Base-by-base conservation (phyloP, 495 filamentous ascomycete genomes). In the Penicillium robsamsonii region DNA sequence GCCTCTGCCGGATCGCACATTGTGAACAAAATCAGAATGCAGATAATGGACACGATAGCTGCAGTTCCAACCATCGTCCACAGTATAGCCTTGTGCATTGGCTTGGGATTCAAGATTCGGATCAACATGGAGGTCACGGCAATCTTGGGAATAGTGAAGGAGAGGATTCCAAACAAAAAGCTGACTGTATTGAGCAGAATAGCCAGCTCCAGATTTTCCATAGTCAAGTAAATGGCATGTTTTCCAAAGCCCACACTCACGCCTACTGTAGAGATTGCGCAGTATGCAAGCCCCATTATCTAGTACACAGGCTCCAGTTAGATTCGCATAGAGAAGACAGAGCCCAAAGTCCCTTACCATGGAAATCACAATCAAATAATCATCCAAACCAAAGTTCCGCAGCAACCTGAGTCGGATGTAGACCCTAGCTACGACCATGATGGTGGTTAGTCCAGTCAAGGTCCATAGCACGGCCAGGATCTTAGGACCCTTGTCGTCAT, bases 341-440 rank as follows among this genome's bases (percentile, higher is more conserved):
- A 27, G 8, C 15, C n/a, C 2, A 5, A 13, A 15, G 5, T 13
- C 0, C 6, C 58, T 51, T 58, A 79, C 77, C 62, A 78, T 67
- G 41, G 79, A 69, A 2, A 67, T 24, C 1, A 70, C 61, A 64
- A 82, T 79, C 37, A 79, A 70, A 44, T 74, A 79, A 60, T 85
- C 81, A 68, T 84, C 81, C 24, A 61, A 47, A 3, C 80, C 80
- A 5, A 80, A 44, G 38, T 70, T 78, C 18, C 70, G 72, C 25
- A 79, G 56, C 51, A 83, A 4, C 35, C 17, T 67, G 20, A 65
- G 35, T 9, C 80, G 77, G 42, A 81, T 80, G 41, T 70, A 82
- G 25, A 82, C 66, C 44, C 81, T 71, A 22, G 72, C 60, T 0
- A 65, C 61, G 13, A 77, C 67, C 0, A 72, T 49, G 8, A 76